Evolutionary conservation across 495 filamentous ascomycete species (phyloP), one percentile per base, ranked within the genome.

Genomic region (Penicillium mononematosum): DNA sequence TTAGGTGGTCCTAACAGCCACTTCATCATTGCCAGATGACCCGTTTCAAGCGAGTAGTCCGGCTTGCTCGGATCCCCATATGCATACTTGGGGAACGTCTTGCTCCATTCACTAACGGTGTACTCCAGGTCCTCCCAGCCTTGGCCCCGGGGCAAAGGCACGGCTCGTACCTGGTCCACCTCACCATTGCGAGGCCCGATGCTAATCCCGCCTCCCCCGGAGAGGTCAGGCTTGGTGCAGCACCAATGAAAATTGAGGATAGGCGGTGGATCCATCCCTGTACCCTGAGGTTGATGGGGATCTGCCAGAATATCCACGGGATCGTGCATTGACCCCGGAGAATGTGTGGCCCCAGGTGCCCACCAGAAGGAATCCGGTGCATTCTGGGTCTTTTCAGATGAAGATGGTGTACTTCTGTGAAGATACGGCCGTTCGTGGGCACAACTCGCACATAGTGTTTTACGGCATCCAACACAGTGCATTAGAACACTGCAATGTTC

Each of bases 401-500:
- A 32, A 12, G 59, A 50, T 11, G 59, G 65, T 50, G 52, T 58
- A 45, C 50, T 66, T 54, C 55, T 65, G 53, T 63, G 73, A 50
- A 81, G 70, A 51, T 83, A 77, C 3, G 80, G 78, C 22, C 81
- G 72, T 53, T 83, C 78, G 58, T 83, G 84, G 11, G 83, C 81
- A 65, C 83, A 86, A 61, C 81, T 82, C 4, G 80, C 78, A 69
- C 83, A 86, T 9, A 85, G 74, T 4, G 81, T 86, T 69, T 80
- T 83, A 38, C 83, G 79, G 61, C 83, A 86, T 27, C 82, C 83
- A 51, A 82, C 80, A 58, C 83, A 86, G 56, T 85, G 83, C 83
- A 86, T 85, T 56, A 82, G 65, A 19, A 85, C 78, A 53, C 82
- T 84, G 64, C 83, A 86, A 58, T 83, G 81, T 60, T 86, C 83